Percentiles rank a stretch among this genome's conserved stretches.
These are phyloP conservation scores for Schizosaccharomyces cryophilus DNA, from an alignment of 805 yeast genomes.

Conservation along the genomic window DNA sequence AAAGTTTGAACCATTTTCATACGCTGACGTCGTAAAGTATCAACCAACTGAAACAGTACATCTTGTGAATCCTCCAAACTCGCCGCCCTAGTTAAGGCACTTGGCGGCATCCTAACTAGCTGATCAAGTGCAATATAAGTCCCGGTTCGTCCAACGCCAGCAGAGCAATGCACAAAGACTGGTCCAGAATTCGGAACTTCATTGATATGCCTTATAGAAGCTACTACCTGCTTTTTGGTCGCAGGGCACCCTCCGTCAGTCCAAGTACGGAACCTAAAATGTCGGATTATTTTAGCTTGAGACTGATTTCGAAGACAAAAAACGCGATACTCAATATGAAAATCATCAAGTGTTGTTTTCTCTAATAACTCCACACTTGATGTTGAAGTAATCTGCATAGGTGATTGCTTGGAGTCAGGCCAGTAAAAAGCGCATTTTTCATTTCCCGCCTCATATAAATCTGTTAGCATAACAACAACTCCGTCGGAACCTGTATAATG, in stretches of 20 bases:
- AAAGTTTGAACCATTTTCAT: neutral
- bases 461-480: slow-evolving; percentile 52
- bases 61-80: neutral
- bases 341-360: neutral
- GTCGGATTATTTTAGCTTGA: slow-evolving; percentile 2
- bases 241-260: neutral
- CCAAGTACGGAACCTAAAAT: slow-evolving; percentile 22
- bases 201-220: neutral
- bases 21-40: neutral
- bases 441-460: slow-evolving; percentile 54
- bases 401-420: slow-evolving; percentile 16
- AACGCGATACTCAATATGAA: too few species aligned
- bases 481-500: slow-evolving; percentile 19
- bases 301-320: too few species aligned
- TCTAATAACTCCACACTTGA: neutral
- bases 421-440: slow-evolving; percentile 76
- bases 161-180: slow-evolving; percentile 69
- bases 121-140: slow-evolving; percentile 32
- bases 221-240: neutral
- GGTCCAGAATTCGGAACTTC: slow-evolving; percentile 14
- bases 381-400: neutral
- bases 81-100: neutral
- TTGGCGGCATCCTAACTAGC: slow-evolving; percentile 9
- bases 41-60: neutral
- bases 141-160: slow-evolving; percentile 95